phyloP scores from a whole-genome alignment of 2,329 filamentous ascomycete species.

The Helotiales sp. region DNA sequence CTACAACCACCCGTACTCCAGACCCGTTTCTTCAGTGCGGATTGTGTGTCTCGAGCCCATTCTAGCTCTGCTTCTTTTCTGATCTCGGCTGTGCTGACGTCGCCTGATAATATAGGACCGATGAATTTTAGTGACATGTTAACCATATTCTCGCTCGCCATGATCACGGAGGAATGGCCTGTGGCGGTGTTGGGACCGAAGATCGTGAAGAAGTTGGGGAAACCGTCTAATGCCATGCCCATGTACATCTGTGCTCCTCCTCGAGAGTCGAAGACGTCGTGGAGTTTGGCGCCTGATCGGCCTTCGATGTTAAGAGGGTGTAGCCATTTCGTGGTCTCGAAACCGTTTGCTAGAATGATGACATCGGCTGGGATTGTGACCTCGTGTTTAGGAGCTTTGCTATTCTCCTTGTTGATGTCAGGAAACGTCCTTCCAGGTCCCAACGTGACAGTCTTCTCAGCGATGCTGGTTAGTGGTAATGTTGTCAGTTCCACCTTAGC shows the following conservation, averaged over 20 bases:
- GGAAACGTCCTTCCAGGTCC: slow-evolving; percentile 51
- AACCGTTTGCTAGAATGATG: slow-evolving; percentile 59
- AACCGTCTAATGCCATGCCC: slow-evolving; percentile 55
- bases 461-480: slow-evolving; percentile 47
- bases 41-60: slow-evolving; percentile 49
- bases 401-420: slow-evolving; percentile 21
- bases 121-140: slow-evolving; percentile 56
- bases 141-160: slow-evolving; percentile 57
- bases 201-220: slow-evolving; percentile 60
- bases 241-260: slow-evolving; percentile 59
- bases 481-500: slow-evolving; percentile 54
- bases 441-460: slow-evolving; percentile 48
- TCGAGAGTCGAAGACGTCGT: slow-evolving; percentile 52
- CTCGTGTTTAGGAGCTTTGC: slow-evolving; percentile 31
- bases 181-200: slow-evolving; percentile 61
- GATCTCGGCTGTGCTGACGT: slow-evolving; percentile 46
- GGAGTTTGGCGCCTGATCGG: slow-evolving; percentile 45
- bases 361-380: slow-evolving; percentile 52
- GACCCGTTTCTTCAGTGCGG: slow-evolving; percentile 44
- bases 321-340: slow-evolving; percentile 53
- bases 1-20: slow-evolving; percentile 47
- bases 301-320: slow-evolving; percentile 54
- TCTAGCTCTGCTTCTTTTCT: slow-evolving; percentile 47
- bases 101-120: slow-evolving; percentile 48
- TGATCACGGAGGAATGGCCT: slow-evolving; percentile 56